Conservation (phyloP, 1,284 basidiomycete genomes). For the Tranzscheliella williamsii region DNA sequence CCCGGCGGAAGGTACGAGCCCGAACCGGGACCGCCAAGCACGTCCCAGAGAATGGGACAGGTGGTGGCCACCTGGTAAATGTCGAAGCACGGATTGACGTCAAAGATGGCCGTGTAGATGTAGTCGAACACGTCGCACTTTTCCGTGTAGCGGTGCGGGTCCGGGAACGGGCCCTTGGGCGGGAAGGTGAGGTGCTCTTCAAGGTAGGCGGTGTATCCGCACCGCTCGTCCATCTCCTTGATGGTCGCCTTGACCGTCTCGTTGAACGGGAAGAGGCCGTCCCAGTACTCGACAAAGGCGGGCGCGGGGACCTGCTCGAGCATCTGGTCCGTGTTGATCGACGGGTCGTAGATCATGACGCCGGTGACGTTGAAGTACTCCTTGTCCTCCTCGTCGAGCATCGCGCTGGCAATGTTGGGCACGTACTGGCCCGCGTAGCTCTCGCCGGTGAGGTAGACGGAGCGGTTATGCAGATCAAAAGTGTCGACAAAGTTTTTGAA, state of each 20-base stretch:
- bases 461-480: slow-evolving; percentile 42
- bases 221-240: slow-evolving; percentile 29
- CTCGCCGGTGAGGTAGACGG: slow-evolving; percentile 55
- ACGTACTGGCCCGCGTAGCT: slow-evolving; percentile 99
- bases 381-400: slow-evolving; percentile 31
- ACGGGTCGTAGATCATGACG: slow-evolving; percentile 55
- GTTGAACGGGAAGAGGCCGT: slow-evolving; percentile 30
- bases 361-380: slow-evolving; percentile 53
- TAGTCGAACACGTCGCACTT: slow-evolving; percentile 23
- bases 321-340: slow-evolving; percentile 36
- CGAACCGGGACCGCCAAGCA: slow-evolving; percentile 13
- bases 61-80: slow-evolving; percentile 32
- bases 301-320: slow-evolving; percentile 42
- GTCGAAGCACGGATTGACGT: slow-evolving; percentile 43
- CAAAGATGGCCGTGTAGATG: slow-evolving; percentile 12
- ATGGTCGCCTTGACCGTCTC: slow-evolving; percentile 24
- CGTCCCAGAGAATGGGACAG: slow-evolving; percentile 28
- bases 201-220: slow-evolving; percentile 44
- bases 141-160: slow-evolving; percentile 11
- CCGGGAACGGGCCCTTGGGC: slow-evolving; percentile 44
- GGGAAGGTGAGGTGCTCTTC: slow-evolving; percentile 51
- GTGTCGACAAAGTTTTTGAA: slow-evolving; percentile 44
- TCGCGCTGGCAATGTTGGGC: slow-evolving; percentile 72
- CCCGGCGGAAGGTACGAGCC: slow-evolving; percentile 15
- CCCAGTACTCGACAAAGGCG: slow-evolving; percentile 27